These are phyloP conservation scores for Pythium periplocum DNA, from an alignment of 352 stramenopile genomes.

Conservation along the genomic window DNA sequence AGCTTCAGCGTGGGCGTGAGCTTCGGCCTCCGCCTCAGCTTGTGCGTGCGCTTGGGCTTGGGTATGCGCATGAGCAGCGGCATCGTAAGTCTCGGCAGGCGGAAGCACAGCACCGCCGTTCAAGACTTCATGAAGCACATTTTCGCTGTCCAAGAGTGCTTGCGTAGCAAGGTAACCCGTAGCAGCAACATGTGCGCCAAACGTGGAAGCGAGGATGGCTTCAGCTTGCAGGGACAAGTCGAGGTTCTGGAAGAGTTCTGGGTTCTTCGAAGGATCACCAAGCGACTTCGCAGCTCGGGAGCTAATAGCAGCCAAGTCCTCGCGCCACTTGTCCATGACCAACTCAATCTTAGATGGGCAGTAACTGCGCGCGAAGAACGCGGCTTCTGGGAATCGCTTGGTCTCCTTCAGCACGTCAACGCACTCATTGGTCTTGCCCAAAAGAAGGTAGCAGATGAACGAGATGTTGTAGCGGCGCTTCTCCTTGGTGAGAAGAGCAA, in stretches of 20 bases:
- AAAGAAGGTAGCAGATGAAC: conserved; percentile 95
- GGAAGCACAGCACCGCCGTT: conserved; percentile 7
- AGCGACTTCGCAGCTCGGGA: conserved; percentile 92
- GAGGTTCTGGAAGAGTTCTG: conserved; percentile 95
- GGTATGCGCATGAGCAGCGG: conserved; percentile 7
- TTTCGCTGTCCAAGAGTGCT: conserved; percentile 57
- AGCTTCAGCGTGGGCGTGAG: conserved; percentile 22
- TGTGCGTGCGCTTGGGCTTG: not conserved
- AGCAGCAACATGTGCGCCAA: conserved; percentile 59
- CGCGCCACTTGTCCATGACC: conserved; percentile 96
- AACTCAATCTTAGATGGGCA: conserved; percentile 92
- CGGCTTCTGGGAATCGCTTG: conserved; percentile 95
- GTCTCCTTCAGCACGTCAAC: conserved; percentile 94
- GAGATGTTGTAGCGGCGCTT: conserved; percentile 94
- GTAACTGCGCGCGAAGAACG: conserved; percentile 98
- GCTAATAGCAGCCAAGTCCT: conserved; percentile 85
- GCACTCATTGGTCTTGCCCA: conserved; percentile 94
- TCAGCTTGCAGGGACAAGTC: conserved; percentile 94
- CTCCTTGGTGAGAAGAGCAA: conserved; percentile 86
- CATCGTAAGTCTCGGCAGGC: conserved; percentile 2
- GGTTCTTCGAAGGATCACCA: conserved; percentile 89
- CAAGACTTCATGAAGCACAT: conserved; percentile 43
- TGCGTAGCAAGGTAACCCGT: conserved; percentile 75
- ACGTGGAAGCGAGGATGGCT: conserved; percentile 81
- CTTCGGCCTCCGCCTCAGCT: conserved; percentile 21